These are phyloP conservation scores for Lenzites betulinus DNA, from an alignment of 768 basidiomycete genomes.

Conservation along the genomic window DNA sequence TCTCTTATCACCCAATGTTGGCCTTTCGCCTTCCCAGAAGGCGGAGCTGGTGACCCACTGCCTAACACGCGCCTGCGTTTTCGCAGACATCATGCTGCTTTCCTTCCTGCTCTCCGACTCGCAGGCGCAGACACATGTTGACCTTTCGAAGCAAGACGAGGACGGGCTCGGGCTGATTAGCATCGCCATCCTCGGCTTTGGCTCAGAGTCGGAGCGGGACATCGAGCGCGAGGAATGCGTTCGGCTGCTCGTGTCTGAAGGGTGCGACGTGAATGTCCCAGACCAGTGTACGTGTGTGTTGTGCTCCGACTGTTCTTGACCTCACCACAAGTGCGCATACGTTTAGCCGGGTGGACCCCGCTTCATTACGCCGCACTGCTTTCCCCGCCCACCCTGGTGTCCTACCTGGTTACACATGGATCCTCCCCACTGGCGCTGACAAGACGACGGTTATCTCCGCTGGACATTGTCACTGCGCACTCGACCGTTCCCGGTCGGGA, in stretches of 20 bases:
- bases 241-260: conserved; percentile 74
- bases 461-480: conserved; percentile 89
- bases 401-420: conserved; percentile 90
- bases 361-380: conserved; percentile 90
- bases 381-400: conserved; percentile 88
- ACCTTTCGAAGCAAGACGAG: conserved; percentile 75
- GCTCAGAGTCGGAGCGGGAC: conserved; percentile 77
- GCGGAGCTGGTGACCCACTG: conserved; percentile 72
- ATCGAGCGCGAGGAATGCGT: conserved; percentile 92
- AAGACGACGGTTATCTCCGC: conserved; percentile 75
- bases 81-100: conserved; percentile 72
- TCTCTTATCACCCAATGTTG: conserved; percentile 66
- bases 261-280: conserved; percentile 60
- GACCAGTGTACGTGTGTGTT: conserved; percentile 58
- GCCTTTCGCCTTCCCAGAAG: conserved; percentile 68
- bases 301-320: background rate
- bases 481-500: conserved; percentile 78
- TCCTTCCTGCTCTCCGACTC: conserved; percentile 72
- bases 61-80: conserved; percentile 72
- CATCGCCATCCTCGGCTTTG: conserved; percentile 78
- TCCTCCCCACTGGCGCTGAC: conserved; percentile 82
- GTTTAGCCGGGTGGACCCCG: conserved; percentile 89
- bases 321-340: background rate
- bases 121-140: conserved; percentile 64
- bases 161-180: conserved; percentile 84